Conservation (phyloP, 306 rosid species). For the Datisca glomerata region DNA sequence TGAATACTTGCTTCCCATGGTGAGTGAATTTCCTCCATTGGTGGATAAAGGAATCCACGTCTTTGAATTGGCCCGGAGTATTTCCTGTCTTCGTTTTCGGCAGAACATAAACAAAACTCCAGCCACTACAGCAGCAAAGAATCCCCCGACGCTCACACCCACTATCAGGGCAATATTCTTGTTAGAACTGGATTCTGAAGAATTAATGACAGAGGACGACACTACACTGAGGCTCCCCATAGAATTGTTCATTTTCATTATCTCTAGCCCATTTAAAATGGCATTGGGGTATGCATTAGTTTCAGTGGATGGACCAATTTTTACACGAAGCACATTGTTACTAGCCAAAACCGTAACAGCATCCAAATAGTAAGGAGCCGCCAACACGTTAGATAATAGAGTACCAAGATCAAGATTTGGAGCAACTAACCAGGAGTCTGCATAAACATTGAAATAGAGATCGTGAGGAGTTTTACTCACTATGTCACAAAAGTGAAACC, state of each 20-base stretch:
- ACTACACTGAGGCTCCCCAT: conserved; percentile 50
- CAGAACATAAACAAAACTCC: conserved; percentile 30
- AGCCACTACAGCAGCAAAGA: conserved; percentile 32
- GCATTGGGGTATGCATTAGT: conserved; percentile 44
- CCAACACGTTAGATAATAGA: conserved; percentile 16
- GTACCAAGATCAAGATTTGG: conserved; percentile 40
- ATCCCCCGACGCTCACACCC: conserved; percentile 42
- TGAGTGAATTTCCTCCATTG: conserved; percentile 51
- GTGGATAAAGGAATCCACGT: conserved; percentile 57
- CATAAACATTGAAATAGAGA: conserved; percentile 68
- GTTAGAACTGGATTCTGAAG: conserved; percentile 32
- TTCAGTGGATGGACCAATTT: conserved; percentile 54
- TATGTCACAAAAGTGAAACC: conserved; percentile 81
- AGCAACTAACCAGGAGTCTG: conserved; percentile 35
- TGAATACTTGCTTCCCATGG: conserved; percentile 75
- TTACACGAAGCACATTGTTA: conserved; percentile 29
- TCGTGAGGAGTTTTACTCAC: conserved; percentile 36
- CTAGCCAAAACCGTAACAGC: conserved; percentile 25
- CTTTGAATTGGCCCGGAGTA: conserved; percentile 47
- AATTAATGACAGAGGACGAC: conserved; percentile 5
- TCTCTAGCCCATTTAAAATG: conserved; percentile 86
- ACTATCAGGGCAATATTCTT: conserved; percentile 37
- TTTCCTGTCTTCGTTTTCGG: conserved; percentile 33
- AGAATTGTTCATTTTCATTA: conserved; percentile 80
- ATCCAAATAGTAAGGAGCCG: conserved; percentile 44